These are phyloP conservation scores for Thielaviopsis ethacetica DNA, from an alignment of 2,329 filamentous ascomycete genomes.

Conservation along the genomic window DNA sequence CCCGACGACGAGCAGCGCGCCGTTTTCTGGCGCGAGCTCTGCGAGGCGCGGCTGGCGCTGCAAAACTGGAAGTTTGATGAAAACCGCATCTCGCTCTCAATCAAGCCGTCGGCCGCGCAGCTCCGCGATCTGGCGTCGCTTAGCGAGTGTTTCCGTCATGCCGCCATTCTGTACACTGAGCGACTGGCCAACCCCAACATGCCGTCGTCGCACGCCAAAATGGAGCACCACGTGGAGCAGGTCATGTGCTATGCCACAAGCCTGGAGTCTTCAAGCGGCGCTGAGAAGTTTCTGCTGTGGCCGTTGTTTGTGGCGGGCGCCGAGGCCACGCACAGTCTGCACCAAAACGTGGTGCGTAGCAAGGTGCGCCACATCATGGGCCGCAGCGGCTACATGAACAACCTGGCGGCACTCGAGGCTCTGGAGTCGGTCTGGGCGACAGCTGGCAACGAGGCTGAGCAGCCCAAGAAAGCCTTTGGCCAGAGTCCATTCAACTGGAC, in stretches of 20 bases:
- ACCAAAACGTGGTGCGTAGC: constrained; percentile 62
- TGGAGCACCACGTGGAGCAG: constrained; percentile 68
- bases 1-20: constrained; percentile 44
- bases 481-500: constrained; percentile 35
- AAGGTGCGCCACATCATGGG: constrained; percentile 76
- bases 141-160: constrained; percentile 79
- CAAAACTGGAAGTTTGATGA: constrained; percentile 67
- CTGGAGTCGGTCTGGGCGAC: constrained; percentile 66
- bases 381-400: constrained; percentile 86
- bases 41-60: constrained; percentile 56
- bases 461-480: constrained; percentile 21
- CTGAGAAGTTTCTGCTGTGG: constrained; percentile 86
- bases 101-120: constrained; percentile 39
- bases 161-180: constrained; percentile 78
- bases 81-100: constrained; percentile 33
- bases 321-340: constrained; percentile 68
- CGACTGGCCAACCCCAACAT: constrained; percentile 64
- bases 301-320: constrained; percentile 73
- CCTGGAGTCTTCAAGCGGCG: constrained; percentile 52
- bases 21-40: constrained; percentile 78
- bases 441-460: constrained; percentile 24
- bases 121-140: constrained; percentile 62
- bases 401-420: constrained; percentile 69
- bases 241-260: constrained; percentile 71
- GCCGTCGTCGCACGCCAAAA: constrained; percentile 56